Conservation (phyloP, 495 filamentous ascomycete species). For the Penicillium soppii region DNA sequence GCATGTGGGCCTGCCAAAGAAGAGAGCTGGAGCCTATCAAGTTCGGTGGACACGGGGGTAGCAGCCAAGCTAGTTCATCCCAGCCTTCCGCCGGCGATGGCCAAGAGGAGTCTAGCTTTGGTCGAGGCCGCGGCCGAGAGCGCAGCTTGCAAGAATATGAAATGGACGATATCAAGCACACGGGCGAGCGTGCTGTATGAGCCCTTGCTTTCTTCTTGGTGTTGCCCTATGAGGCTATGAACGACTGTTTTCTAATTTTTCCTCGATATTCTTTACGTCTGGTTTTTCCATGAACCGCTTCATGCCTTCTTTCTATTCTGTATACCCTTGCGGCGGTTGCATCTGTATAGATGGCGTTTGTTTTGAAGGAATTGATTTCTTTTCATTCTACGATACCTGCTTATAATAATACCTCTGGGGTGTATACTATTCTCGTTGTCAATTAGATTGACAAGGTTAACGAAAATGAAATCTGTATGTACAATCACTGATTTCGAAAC, state of each 20-base stretch:
- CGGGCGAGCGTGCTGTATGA: constrained; percentile 40
- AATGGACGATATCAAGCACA: constrained; percentile 67
- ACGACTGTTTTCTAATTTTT: constrained; percentile 1
- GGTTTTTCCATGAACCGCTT: not conserved
- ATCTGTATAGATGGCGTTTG: constrained; percentile 44
- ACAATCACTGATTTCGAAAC: not conserved
- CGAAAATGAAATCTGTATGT: not conserved
- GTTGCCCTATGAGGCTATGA: constrained; percentile 3
- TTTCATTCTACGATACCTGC: constrained; percentile 18
- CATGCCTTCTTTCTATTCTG: constrained; percentile 11
- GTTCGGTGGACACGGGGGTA: constrained; percentile 65
- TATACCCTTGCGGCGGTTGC: constrained; percentile 40
- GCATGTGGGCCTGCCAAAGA: constrained; percentile 89
- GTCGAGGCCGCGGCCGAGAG: constrained; percentile 36
- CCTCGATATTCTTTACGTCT: constrained; percentile 5
- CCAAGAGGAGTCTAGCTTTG: constrained; percentile 29
- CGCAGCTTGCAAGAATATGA: constrained; percentile 66
- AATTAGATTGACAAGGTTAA: not conserved
- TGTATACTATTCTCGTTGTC: not conserved
- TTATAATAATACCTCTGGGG: constrained; percentile 10
- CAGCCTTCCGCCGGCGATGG: constrained; percentile 23
- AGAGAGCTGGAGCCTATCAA: constrained; percentile 84
- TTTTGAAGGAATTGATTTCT: constrained; percentile 18
- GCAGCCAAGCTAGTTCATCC: constrained; percentile 20
- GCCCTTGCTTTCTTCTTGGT: not conserved